Base-by-base conservation (phyloP, 2,329 filamentous ascomycete genomes). In the Zymoseptoria crescenta region DNA sequence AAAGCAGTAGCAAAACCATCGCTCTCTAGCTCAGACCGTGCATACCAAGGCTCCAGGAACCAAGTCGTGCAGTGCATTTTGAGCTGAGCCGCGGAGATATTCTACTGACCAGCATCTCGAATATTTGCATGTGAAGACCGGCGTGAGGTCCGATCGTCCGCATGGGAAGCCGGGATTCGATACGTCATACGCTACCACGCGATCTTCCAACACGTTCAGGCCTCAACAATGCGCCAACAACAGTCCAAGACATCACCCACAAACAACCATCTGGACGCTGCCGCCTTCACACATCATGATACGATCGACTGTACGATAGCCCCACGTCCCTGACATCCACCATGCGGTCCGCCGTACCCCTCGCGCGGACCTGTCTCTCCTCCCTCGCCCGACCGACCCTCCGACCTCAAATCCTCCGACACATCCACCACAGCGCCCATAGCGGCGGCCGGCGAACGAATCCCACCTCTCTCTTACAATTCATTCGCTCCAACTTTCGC, bases 371-470 rank as follows among this genome's bases (percentile, higher is more conserved):
- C 57, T 69, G 68, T 58, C 58, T 65, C 59, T 59, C 56, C 59
- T 55, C 53, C 52, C 56, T 63, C 63, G 56, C 59, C 54, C 63
- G 62, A 53, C 59, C 63, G 55, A 45, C 62, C 16, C 49, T 66
- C 20, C 69, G 68, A n/a, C 68, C 69, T 41, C 70, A 68, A 53
- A 56, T 70, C 30, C 55, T 69, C 2, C 68, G 69, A 55, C 68
- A 71, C 45, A 63, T 72, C 30, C 66, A 69, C 41, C 67, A 66
- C 61, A 68, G 61, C 64, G 55, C 69, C 3, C 64, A 64, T 9
- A 70, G 68, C 56, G 68, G 69, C 21, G 62, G 65, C 10, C 56
- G 56, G 9, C 52, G 56, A 1, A 67, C 64, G 9, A 64, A 49
- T 50, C 68, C 71, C 59, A 65, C 67, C 1, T 64, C 49, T 8